Conservation (phyloP, 805 yeast species). For the Kodamaea kaohsiungensis region DNA sequence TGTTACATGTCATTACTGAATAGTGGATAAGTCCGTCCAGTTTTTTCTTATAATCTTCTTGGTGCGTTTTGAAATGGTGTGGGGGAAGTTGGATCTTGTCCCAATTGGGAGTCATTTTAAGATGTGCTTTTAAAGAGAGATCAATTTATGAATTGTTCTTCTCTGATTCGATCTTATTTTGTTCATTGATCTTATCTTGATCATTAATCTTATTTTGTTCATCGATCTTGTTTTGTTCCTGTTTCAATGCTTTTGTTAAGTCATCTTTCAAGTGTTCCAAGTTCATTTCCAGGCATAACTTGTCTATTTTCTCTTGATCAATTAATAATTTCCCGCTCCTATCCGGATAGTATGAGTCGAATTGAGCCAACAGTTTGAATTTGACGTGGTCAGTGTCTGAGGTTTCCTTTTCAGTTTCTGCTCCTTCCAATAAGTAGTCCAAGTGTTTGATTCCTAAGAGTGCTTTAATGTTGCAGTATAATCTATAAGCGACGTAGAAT, state of each 20-base stretch:
- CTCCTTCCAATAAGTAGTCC: constrained; percentile 49
- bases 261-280: constrained; percentile 45
- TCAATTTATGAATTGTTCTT: too few relatives aligned
- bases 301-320: constrained; percentile 46
- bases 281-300: constrained; percentile 45
- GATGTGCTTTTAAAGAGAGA: too few relatives aligned
- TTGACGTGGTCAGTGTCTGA: constrained; percentile 24
- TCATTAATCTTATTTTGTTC: not conserved
- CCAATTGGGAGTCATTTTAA: not conserved
- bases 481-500: constrained; percentile 75
- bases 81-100: too few relatives aligned
- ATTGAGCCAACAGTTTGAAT: constrained; percentile 20
- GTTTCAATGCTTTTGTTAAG: constrained; percentile 53
- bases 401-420: constrained; percentile 1
- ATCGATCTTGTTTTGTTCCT: constrained; percentile 39
- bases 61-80: too few relatives aligned
- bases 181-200: too few relatives aligned
- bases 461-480: constrained; percentile 84
- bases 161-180: too few relatives aligned
- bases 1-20: too few relatives aligned
- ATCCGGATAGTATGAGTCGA: constrained; percentile 14
- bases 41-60: too few relatives aligned
- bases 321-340: constrained; percentile 41
- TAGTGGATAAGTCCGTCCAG: not conserved
- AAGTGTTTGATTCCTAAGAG: constrained; percentile 72